Base-by-base conservation (phyloP, 164 flowering plant genomes). In the grape (Vitis vinifera) region DNA sequence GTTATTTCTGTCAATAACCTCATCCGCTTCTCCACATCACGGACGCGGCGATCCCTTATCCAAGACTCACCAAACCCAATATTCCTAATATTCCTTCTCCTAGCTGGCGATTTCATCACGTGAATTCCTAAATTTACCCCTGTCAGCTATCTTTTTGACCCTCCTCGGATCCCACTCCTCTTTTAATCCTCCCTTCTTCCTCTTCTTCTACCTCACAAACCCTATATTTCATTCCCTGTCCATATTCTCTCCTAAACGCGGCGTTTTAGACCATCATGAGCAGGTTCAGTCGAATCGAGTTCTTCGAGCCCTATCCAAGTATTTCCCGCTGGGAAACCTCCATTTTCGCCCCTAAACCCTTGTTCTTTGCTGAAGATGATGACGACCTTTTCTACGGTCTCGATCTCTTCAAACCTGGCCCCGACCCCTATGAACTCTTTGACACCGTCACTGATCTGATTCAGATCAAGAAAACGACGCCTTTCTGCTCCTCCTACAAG, bases 361-460 rank as follows among this genome's bases (percentile, higher is more conserved):
- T 82, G 12, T 81, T 76, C 65, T 23, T 69, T 55, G 66, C 14
- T 55, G 69, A 57, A 10, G 62, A 31, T 31, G 44, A 31, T 31
- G 44, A 31, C 47, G 88, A 79, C 51, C 65, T 81, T 50, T 73
- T 73, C 70, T 78, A 63, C 65, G 67, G 79, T 65, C 73, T 83
- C 55, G 84, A 80, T 44, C 71, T 81, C 69, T 37, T 83, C 1
- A 66, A 56, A 53, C 73, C 73, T 6, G 19, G 1, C 29, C 73
- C 65, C 8, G 30, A 11, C 71, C 75, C 82, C 3, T 72, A 73
- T 10, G 75, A 76, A 11, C 55, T 80, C 19, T 77, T 87, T 70
- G 82, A 85, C 59, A 31, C 78, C 55, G 71, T 85, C 63, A 63
- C 86, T 16, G 92, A 87, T 87, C 89, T 91, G 72, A 71, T 85